These are phyloP conservation scores for Blastobotrys attinorum DNA, from an alignment of 805 yeast genomes.

Conservation along the genomic window DNA sequence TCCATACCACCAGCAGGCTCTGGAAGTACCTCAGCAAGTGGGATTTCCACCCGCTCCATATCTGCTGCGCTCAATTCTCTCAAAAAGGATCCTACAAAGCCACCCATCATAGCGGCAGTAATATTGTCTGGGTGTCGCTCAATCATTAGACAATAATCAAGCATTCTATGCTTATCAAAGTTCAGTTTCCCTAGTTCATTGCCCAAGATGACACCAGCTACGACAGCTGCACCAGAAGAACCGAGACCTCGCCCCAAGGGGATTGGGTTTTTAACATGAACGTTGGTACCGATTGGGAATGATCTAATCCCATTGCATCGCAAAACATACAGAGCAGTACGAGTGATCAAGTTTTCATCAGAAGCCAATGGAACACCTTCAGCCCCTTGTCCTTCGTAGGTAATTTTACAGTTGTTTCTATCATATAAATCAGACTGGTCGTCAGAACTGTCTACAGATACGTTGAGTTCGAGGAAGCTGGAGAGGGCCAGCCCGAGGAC, in stretches of 20 bases:
- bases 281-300: conserved; percentile 78
- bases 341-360: conserved; percentile 77
- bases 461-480: conserved; percentile 62
- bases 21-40: conserved; percentile 77
- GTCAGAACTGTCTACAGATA: conserved; percentile 47
- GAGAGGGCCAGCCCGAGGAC: conserved; percentile 88
- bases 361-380: conserved; percentile 69
- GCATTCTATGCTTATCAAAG: conserved; percentile 69
- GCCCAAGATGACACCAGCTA: conserved; percentile 89
- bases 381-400: conserved; percentile 76
- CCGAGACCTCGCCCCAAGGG: conserved; percentile 97
- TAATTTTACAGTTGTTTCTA: conserved; percentile 58
- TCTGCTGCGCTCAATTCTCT: conserved; percentile 72
- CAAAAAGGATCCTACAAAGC: conserved; percentile 92
- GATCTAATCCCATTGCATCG: conserved; percentile 68
- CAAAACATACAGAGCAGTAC: conserved; percentile 85
- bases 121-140: conserved; percentile 98
- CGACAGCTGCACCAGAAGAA: conserved; percentile 97
- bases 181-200: conserved; percentile 72
- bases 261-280: conserved; percentile 81
- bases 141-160: conserved; percentile 93
- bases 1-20: conserved; percentile 64
- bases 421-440: conserved; percentile 32
- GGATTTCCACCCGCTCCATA: conserved; percentile 67
- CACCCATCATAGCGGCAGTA: conserved; percentile 98